A percentile compares a stretch with the other conserved stretches of the same genome.
Evolutionary conservation across 2,329 filamentous ascomycete species (phyloP).

Genomic region (Achaetomium macrosporum): DNA sequence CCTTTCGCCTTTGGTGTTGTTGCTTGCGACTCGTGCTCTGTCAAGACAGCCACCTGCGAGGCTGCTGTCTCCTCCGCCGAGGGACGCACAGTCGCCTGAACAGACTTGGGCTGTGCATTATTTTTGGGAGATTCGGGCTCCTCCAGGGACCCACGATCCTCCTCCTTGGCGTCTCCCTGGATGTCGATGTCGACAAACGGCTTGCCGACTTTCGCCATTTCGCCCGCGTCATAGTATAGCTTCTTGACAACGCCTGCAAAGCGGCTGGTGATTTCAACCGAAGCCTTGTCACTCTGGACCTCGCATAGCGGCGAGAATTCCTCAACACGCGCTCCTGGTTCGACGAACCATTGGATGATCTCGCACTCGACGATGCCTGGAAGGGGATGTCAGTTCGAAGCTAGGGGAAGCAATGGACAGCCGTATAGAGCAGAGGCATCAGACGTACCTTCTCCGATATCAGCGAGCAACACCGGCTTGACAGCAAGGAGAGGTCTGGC

Average conservation of each 20-base stretch:
- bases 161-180: slow-evolving; percentile 64
- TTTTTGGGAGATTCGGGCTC: slow-evolving; percentile 23
- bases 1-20: slow-evolving; percentile 36
- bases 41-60: slow-evolving; percentile 6
- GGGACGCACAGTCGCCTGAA: slow-evolving; percentile 9
- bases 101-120: background rate
- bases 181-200: slow-evolving; percentile 94
- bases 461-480: slow-evolving; percentile 76
- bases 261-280: slow-evolving; percentile 85
- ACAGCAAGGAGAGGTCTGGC: slow-evolving; percentile 49
- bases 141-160: slow-evolving; percentile 44
- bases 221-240: slow-evolving; percentile 89
- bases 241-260: slow-evolving; percentile 96
- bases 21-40: slow-evolving; percentile 9
- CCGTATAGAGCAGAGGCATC: background rate
- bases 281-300: slow-evolving; percentile 96
- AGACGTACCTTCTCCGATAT: slow-evolving; percentile 72
- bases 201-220: slow-evolving; percentile 94
- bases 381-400: slow-evolving; percentile 19
- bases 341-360: slow-evolving; percentile 99
- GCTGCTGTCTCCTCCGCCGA: slow-evolving; percentile 1
- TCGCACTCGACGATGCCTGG: slow-evolving; percentile 95
- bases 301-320: slow-evolving; percentile 98
- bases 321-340: slow-evolving; percentile 90
- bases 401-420: background rate